These are phyloP conservation scores for Glycyrrhiza uralensis DNA, from an alignment of 306 rosid genomes.

Conservation along the genomic window DNA sequence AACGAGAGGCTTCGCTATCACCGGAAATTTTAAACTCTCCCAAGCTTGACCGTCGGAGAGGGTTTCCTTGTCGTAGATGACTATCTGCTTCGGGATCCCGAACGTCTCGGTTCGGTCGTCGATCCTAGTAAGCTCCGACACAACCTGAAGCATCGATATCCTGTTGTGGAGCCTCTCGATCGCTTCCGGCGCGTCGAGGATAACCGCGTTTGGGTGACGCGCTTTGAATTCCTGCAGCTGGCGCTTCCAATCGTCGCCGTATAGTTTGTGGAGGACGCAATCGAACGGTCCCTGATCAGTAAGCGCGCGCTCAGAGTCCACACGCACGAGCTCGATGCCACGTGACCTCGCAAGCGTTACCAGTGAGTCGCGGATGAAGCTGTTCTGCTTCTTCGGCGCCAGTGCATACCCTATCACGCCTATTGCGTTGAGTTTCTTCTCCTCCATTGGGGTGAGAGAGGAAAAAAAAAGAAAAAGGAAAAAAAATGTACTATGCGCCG, in stretches of 20 bases:
- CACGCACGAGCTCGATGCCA: constrained; percentile 61
- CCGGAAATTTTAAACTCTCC: constrained; percentile 75
- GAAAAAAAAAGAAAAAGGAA: no score
- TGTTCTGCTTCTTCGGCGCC: constrained; percentile 74
- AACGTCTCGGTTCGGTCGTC: constrained; percentile 54
- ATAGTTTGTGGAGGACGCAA: constrained; percentile 77
- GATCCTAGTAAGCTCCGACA: constrained; percentile 65
- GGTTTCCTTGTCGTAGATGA: constrained; percentile 71
- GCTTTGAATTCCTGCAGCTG: constrained; percentile 45
- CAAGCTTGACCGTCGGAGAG: constrained; percentile 54
- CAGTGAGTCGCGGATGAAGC: constrained; percentile 75
- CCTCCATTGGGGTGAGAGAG: constrained; percentile 73
- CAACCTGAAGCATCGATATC: constrained; percentile 92
- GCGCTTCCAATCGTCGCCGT: constrained; percentile 69
- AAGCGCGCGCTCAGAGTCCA: constrained; percentile 41
- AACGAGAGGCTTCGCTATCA: constrained; percentile 77
- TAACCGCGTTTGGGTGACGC: constrained; percentile 55
- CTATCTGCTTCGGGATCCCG: constrained; percentile 92
- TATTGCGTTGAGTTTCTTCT: constrained; percentile 52
- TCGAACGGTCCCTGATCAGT: constrained; percentile 83
- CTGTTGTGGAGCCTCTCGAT: constrained; percentile 83
- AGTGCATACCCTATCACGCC: constrained; percentile 68
- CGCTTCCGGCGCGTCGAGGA: constrained; percentile 72
- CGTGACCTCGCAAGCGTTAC: constrained; percentile 57
- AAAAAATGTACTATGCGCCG: not conserved